Evolutionary conservation across 192 early-diverging fungal genomes (phyloP).

Genomic region (Helicostylum pulchrum): DNA sequence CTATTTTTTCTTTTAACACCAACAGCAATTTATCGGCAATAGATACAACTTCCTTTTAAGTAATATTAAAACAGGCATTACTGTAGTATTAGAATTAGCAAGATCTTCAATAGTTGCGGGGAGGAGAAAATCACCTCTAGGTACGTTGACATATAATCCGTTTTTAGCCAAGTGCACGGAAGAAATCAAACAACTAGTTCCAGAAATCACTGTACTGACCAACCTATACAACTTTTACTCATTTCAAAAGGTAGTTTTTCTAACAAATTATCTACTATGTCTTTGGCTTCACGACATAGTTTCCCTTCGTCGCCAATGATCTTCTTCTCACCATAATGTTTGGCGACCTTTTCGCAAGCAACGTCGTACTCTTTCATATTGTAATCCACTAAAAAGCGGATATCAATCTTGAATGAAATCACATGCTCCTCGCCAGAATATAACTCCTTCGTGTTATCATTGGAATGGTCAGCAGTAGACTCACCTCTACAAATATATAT

Average conservation of each 20-base stretch:
- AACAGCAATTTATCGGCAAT: too few species aligned
- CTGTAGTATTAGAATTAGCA: background rate
- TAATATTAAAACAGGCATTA: too few species aligned
- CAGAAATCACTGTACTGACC: background rate
- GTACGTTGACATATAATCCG: background rate
- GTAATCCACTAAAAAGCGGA: background rate
- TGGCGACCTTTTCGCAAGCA: background rate
- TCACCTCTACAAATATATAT: background rate
- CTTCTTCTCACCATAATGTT: background rate
- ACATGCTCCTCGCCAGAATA: background rate
- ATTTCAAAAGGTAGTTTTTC: background rate
- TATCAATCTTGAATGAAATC: background rate
- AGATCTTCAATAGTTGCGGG: background rate
- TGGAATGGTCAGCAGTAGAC: background rate
- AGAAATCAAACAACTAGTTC: background rate
- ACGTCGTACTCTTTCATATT: background rate
- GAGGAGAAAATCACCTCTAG: background rate
- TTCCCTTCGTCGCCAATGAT: background rate
- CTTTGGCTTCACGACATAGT: background rate
- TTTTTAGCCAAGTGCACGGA: background rate
- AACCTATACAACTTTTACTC: background rate
- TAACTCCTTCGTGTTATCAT: background rate
- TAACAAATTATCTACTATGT: background rate
- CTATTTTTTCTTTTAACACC: too few species aligned
- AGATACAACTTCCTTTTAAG: too few species aligned